phyloP scores from a whole-genome alignment of 768 basidiomycete species.

The Dendrothele bispora region DNA sequence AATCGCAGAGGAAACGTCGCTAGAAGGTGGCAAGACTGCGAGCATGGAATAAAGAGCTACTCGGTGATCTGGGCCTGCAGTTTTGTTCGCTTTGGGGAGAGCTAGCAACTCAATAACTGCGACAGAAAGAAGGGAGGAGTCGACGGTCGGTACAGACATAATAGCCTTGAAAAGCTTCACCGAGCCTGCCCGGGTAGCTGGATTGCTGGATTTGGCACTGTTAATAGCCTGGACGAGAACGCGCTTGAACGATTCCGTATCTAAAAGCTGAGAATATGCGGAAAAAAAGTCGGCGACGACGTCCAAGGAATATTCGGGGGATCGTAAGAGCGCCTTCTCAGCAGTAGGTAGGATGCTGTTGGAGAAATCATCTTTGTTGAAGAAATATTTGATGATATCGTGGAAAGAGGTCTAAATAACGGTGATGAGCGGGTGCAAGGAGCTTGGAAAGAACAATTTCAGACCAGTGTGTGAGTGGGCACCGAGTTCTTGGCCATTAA shows the following conservation, averaged over 20 bases:
- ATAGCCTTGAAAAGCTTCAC: conserved; percentile 55
- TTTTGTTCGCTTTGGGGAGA: conserved; percentile 84
- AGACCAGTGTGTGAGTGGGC: conserved; percentile 56
- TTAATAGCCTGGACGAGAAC: conserved; percentile 60
- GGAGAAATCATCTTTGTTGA: conserved; percentile 52
- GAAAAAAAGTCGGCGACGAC: conserved; percentile 60
- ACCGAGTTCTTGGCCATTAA: conserved; percentile 68
- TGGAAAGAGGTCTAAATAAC: conserved; percentile 46
- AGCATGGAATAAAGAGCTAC: conserved; percentile 81
- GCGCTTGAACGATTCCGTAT: conserved; percentile 47
- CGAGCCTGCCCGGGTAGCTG: conserved; percentile 55
- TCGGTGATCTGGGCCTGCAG: conserved; percentile 85
- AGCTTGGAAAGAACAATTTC: conserved; percentile 17
- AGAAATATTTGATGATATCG: conserved; percentile 58
- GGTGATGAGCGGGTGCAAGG: background rate
- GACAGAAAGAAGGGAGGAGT: conserved; percentile 37
- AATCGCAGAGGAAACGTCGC: conserved; percentile 36
- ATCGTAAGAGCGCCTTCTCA: conserved; percentile 79
- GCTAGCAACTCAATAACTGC: conserved; percentile 66
- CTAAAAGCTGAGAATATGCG: conserved; percentile 51
- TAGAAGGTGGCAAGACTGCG: conserved; percentile 46
- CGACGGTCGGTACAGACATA: conserved; percentile 33
- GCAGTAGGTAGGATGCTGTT: conserved; percentile 63
- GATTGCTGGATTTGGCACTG: conserved; percentile 74
- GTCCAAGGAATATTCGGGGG: conserved; percentile 72